Conservation (phyloP, 2,329 filamentous ascomycete species). For the Phialocephala sp. region DNA sequence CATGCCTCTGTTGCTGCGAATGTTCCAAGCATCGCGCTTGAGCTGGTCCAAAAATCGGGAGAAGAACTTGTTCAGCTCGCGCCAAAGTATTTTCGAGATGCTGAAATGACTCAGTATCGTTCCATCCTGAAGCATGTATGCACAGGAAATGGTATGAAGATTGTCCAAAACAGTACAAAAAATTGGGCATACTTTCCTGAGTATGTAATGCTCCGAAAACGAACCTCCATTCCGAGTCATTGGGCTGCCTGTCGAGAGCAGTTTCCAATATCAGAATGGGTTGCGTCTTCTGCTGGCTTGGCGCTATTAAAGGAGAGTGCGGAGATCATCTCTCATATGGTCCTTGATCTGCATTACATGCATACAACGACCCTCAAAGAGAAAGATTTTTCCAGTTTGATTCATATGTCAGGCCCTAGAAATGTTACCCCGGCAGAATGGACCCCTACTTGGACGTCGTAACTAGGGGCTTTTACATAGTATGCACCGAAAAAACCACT, state of each 20-base stretch:
- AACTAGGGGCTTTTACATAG: not conserved
- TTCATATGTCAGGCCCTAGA: not conserved
- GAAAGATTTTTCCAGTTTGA: not conserved
- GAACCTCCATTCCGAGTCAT: not conserved
- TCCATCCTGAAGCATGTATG: not conserved
- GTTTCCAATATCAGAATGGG: not conserved
- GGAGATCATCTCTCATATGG: not conserved
- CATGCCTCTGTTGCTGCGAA: not conserved
- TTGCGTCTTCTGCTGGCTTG: not conserved
- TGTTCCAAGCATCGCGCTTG: not conserved
- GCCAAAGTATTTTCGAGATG: not conserved
- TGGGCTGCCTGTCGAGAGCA: not conserved
- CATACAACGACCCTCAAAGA: not conserved
- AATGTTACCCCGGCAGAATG: not conserved
- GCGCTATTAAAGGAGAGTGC: not conserved
- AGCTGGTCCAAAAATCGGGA: not conserved
- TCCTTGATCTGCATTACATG: not conserved
- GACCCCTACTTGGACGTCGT: not conserved
- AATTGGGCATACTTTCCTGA: not conserved
- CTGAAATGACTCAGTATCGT: not conserved
- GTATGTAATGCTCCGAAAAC: not conserved
- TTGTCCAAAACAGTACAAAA: not conserved
- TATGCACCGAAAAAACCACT: not conserved
- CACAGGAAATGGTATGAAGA: not conserved
- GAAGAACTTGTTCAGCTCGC: not conserved